A percentile compares a stretch with the other conserved stretches of the same genome.
phyloP scores from a whole-genome alignment of 2,329 filamentous ascomycete species.

The Colletotrichum cereale region DNA sequence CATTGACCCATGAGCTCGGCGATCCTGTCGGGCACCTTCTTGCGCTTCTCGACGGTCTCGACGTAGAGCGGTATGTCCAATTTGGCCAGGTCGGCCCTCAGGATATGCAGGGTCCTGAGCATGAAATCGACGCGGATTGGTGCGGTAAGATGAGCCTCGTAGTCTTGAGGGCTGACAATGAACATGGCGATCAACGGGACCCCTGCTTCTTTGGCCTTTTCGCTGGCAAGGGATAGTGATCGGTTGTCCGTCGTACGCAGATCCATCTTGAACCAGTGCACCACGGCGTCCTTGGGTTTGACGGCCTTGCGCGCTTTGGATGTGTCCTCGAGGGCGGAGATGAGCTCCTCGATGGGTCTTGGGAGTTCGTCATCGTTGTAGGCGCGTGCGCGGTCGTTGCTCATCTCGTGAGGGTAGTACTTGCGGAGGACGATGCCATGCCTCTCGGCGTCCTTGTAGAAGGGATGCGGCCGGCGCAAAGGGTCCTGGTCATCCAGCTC shows the following conservation, averaged over 20 bases:
- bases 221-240: conserved; percentile 74
- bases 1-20: conserved; percentile 76
- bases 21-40: conserved; percentile 70
- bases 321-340: conserved; percentile 72
- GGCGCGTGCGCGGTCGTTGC: conserved; percentile 78
- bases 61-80: conserved; percentile 84
- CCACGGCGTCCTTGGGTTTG: conserved; percentile 70
- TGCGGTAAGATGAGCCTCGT: conserved; percentile 82
- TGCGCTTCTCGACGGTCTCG: conserved; percentile 77
- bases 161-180: conserved; percentile 85
- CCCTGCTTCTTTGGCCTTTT: conserved; percentile 73
- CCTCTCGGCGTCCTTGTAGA: conserved; percentile 59
- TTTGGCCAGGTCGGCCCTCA: conserved; percentile 75
- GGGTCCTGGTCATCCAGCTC: conserved; percentile 46
- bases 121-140: conserved; percentile 84
- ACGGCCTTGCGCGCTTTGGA: conserved; percentile 64
- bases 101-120: conserved; percentile 74
- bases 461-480: conserved; percentile 61
- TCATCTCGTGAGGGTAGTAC: conserved; percentile 91
- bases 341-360: conserved; percentile 78
- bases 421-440: conserved; percentile 76
- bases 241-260: conserved; percentile 81
- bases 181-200: conserved; percentile 83
- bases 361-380: conserved; percentile 79
- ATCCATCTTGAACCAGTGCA: conserved; percentile 94